Base-by-base conservation (phyloP, 73 alveolate genomes). In the Stentor roeselii region DNA sequence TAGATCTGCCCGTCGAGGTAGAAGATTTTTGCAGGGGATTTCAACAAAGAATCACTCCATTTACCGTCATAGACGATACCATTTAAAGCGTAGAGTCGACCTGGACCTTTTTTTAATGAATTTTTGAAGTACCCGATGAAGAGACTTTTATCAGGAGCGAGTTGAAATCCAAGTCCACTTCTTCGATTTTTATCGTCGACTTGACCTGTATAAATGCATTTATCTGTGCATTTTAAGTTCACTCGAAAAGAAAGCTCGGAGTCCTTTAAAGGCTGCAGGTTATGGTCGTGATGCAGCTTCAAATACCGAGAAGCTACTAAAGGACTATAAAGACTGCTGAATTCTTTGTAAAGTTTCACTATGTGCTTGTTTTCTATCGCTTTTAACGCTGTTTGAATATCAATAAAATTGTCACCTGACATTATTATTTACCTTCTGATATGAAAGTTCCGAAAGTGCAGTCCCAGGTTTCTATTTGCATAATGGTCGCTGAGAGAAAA, bases 41-140 rank as follows among this genome's bases (percentile, higher is more conserved):
- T 39, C 1, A 39, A 32, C 39, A n/a, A 15, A 1, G 36, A 31
- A 2, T 34, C 84, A 36, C n/a, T 76, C 1, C 42, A 76, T 14
- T 37, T 39, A 21, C 84, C 84, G 32, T 76, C 60, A 76, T 39
- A 76, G n/a, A 39, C 74, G 6, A 34, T 76, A 11, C 84, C 84
- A 21, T 34, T 37, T n/a, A 67, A 21, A 30, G n/a, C 37, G 37
- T 27, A 21, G 11, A 21, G 80, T 3, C 80, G 37, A 27, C 80
- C 80, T 30, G 27, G 41, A 67, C 80, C 80, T 34, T 67, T 67
- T 27, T n/a, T 30, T 30, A 32, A 21, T 1, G 41, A 21, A 30
- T 36, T 21, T 21, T 67, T 21, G 34, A 67, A 67, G 37, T 21
- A 67, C 37, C 80, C 80, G 27, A 30, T 30, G 37, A 27, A 32